These are phyloP conservation scores for Gynandropsis gynandra DNA, from an alignment of 345 rosid species.

Conservation along the genomic window DNA sequence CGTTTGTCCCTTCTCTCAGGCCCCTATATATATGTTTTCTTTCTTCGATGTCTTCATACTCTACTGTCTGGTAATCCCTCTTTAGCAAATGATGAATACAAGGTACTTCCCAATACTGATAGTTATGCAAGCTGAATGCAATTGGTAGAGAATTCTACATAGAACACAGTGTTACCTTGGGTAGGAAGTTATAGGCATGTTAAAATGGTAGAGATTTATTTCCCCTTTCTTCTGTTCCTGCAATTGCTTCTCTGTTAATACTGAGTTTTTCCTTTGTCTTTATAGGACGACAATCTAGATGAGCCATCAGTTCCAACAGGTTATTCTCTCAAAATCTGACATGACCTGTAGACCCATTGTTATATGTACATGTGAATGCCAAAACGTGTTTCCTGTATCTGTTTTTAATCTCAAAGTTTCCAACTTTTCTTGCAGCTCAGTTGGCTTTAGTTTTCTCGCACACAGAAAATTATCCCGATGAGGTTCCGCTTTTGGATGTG, in stretches of 20 bases:
- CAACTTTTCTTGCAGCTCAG: slow-evolving; percentile 55
- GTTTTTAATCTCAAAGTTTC: slow-evolving; percentile 15
- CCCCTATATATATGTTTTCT: slow-evolving; percentile 1
- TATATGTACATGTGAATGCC: too few species aligned
- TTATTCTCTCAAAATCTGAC: slow-evolving; percentile 21
- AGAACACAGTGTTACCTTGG: neutral
- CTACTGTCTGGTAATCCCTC: neutral
- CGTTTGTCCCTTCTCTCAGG: slow-evolving; percentile 2
- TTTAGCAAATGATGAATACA: too few species aligned
- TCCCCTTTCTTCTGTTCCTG: slow-evolving; percentile 9
- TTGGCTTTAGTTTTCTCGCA: slow-evolving; percentile 83
- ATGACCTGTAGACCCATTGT: neutral
- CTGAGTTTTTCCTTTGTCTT: slow-evolving; percentile 12
- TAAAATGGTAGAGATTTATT: slow-evolving; percentile 5
- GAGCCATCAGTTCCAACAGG: slow-evolving; percentile 60
- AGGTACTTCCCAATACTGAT: too few species aligned
- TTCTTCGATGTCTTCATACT: neutral
- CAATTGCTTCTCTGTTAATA: slow-evolving; percentile 5
- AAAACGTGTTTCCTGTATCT: slow-evolving; percentile 12
- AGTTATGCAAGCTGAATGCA: too few species aligned
- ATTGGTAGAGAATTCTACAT: neutral
- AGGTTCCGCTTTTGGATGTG: slow-evolving; percentile 71
- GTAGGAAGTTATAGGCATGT: neutral
- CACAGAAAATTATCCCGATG: slow-evolving; percentile 86
- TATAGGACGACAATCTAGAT: slow-evolving; percentile 74